Evolutionary conservation across 2,329 filamentous ascomycete species (phyloP), one percentile per base, ranked within the genome.

Genomic region (Alternaria panax): DNA sequence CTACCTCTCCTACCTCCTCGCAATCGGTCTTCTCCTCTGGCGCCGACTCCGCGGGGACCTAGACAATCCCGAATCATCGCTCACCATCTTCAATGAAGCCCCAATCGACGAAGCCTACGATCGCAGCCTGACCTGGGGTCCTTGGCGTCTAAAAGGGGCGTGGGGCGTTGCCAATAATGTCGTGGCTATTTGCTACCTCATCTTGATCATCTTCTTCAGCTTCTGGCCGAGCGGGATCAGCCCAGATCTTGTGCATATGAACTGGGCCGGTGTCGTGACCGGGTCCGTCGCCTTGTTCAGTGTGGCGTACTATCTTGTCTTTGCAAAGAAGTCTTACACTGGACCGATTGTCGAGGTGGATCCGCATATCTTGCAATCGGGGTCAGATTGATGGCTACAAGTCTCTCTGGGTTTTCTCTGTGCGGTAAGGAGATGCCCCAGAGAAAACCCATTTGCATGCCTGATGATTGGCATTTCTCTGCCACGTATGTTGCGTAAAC

Each of bases 1-100:
- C 57, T 78, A 77, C 51, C 67, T 75, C 16, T 78, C 75, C 20
- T 78, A 78, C 47, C 60, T 78, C 0, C 63, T 78, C 12, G 73
- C 74, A 4, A 63, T 75, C 30, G 69, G 69, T 2, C 61, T 78
- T 0, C 70, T 78, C 8, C 66, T 78, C 32, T 78, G 74, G 74
- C 62, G 75, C n/a, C 75, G 75, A 9, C 25, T 76, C 3, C 73
- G 73, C 38, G 75, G 74, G 20, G 73, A 77, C 27, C 63, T 77
- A 12, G 67, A 71, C 38, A 60, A 65, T 20, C 64, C 66, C 0
- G 60, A 66, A 28, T 66, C 64, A 0, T 62, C 65, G 12, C 56
- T 72, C 12, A 69, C 66, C 16, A 59, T 73, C n/a, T 71, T 71
- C 55, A 66, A 60, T 48, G 67, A 67, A 42, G 30, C 50, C 38